Percentiles rank a stretch among this genome's conserved stretches.
Evolutionary conservation across 768 basidiomycete genomes (phyloP).

Genomic region (Scleroderma citrinum): DNA sequence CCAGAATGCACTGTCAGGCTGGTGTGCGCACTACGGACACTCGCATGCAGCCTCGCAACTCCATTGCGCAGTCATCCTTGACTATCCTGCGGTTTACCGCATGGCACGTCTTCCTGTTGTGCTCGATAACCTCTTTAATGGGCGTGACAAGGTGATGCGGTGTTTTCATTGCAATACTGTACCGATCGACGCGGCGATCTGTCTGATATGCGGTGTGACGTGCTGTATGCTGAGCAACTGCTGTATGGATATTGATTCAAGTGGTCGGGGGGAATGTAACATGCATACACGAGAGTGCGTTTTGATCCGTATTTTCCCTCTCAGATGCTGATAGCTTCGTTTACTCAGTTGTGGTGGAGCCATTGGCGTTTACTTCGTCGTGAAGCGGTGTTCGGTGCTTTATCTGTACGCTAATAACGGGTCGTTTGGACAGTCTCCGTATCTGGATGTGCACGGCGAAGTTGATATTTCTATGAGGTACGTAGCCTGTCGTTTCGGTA

Average conservation of each 20-base stretch:
- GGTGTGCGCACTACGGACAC: constrained; percentile 86
- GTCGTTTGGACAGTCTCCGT: constrained; percentile 84
- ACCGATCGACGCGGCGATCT: constrained; percentile 84
- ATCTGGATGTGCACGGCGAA: constrained; percentile 92
- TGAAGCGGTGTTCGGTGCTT: constrained; percentile 86
- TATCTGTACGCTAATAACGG: constrained; percentile 88
- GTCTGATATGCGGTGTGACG: constrained; percentile 81
- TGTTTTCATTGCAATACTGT: constrained; percentile 76
- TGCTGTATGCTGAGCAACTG: constrained; percentile 92
- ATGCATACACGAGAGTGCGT: constrained; percentile 91
- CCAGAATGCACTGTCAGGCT: constrained; percentile 84
- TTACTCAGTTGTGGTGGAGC: constrained; percentile 76
- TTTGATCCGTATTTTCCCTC: background rate
- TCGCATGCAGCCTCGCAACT: constrained; percentile 73
- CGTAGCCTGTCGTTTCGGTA: constrained; percentile 14
- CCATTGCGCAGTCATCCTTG: constrained; percentile 73
- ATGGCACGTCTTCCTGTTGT: constrained; percentile 75
- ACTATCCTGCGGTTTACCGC: constrained; percentile 79
- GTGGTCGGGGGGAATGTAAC: constrained; percentile 83
- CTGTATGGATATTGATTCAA: constrained; percentile 61
- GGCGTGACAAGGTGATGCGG: constrained; percentile 62
- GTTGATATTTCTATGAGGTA: constrained; percentile 90
- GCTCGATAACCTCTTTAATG: constrained; percentile 79
- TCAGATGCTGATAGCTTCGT: background rate
- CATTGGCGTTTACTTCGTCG: constrained; percentile 83